phyloP scores from a whole-genome alignment of 208 protist species.

The Strigomonas culicis region DNA sequence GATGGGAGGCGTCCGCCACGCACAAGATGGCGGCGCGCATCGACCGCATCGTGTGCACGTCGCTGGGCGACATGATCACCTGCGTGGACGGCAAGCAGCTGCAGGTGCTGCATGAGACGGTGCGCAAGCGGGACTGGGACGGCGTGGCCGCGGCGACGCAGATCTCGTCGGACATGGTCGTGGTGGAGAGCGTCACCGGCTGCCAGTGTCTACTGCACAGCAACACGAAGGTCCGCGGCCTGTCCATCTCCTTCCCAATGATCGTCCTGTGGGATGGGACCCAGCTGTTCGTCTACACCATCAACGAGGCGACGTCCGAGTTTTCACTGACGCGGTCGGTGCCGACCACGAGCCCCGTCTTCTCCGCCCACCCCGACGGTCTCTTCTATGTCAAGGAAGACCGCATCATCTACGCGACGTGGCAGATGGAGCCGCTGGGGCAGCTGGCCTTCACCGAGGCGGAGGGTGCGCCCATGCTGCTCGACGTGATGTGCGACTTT shows the following conservation, averaged over 20 bases:
- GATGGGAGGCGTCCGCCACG: constrained; percentile 73
- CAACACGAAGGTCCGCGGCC: constrained; percentile 61
- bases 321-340: constrained; percentile 71
- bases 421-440: constrained; percentile 71
- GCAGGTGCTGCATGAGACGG: constrained; percentile 84
- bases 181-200: constrained; percentile 80
- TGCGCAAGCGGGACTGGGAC: constrained; percentile 80
- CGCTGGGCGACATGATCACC: constrained; percentile 53
- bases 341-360: constrained; percentile 58
- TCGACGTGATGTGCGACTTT: constrained; percentile 90
- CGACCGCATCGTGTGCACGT: constrained; percentile 54
- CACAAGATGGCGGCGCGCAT: constrained; percentile 64
- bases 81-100: constrained; percentile 48
- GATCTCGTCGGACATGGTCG: constrained; percentile 80
- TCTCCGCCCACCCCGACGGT: constrained; percentile 81
- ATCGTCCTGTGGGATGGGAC: constrained; percentile 88
- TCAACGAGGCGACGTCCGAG: constrained; percentile 79
- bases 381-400: constrained; percentile 82
- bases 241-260: constrained; percentile 80
- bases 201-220: constrained; percentile 83
- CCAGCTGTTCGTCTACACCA: constrained; percentile 86
- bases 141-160: constrained; percentile 81
- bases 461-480: constrained; percentile 73
- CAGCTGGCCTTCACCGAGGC: constrained; percentile 86
- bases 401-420: constrained; percentile 73